Evolutionary conservation across 306 rosid species (phyloP), one percentile per base, ranked within the genome.

Genomic region (Cucurbita argyrosperma): DNA sequence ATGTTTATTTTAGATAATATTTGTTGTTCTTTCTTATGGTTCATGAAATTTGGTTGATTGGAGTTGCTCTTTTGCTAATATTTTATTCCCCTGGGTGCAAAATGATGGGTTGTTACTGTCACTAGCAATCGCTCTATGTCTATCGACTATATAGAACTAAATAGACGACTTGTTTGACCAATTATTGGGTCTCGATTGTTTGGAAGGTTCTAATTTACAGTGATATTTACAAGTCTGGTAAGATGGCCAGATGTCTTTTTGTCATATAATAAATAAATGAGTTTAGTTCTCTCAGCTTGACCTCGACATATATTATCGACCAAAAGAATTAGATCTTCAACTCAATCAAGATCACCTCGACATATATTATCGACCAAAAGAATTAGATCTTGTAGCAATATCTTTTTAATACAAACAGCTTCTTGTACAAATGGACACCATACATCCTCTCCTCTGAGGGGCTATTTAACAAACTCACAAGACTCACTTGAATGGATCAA

Each of bases 371-470:
- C 35, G 35, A 30, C 35, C 35, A 30, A 30, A 30, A 30, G 4
- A 30, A 30, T 30, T 30, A 30, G 35, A 30, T 30, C 4, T 30
- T 30, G 4, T 18, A 18, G 71, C 37, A 40, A 65, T 65, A 19
- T 42, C 52, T 18, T 65, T 65, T 65, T 12, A 30, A 66, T 45
- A 66, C 72, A 43, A 66, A 66, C 40, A 45, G 45, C 8, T 49
- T 49, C 74, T 68, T 49, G 54, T 68, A 69, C 57, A 68, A 69
- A 69, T 69, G 56, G 56, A 66, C 38, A 66, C 38, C 72, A 66
- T 66, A 23, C 56, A 46, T 68, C 10, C 73, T 68, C 54, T 47
- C 56, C 56, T 26, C 3, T 1, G 2, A 46, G 56, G 55, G 56
- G 21, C 26, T 56, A 23, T 46, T 68, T 23, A 68, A 68, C 73